These are phyloP conservation scores for Talaromyces sp. DNA, from an alignment of 2,329 filamentous ascomycete species.

Conservation along the genomic window DNA sequence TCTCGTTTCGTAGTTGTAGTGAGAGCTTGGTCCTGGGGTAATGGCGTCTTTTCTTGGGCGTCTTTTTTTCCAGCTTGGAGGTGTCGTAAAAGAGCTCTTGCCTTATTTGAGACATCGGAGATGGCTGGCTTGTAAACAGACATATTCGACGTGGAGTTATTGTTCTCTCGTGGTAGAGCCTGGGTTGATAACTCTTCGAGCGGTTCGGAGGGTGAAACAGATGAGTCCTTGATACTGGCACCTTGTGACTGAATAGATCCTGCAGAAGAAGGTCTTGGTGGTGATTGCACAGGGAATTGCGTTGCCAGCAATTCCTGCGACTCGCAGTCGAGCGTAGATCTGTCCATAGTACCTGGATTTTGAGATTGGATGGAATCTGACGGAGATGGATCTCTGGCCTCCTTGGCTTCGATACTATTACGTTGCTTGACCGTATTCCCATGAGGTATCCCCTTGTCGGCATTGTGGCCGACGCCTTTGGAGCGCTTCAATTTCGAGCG, in stretches of 20 bases:
- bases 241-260: slow-evolving; percentile 4
- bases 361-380: not conserved
- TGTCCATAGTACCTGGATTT: not conserved
- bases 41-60: not conserved
- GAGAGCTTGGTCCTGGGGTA: not conserved
- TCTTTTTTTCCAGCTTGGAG: not conserved
- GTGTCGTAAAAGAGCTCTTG: not conserved
- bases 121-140: not conserved
- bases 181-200: slow-evolving; percentile 3
- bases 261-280: slow-evolving; percentile 1
- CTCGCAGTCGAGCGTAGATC: not conserved
- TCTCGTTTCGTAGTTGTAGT: not conserved
- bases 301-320: slow-evolving; percentile 2
- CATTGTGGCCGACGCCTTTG: not conserved
- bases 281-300: not conserved
- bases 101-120: not conserved
- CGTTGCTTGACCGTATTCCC: not conserved
- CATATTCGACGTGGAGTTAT: not conserved
- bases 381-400: not conserved
- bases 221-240: not conserved
- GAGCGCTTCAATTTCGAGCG: not conserved
- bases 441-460: not conserved
- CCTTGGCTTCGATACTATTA: not conserved
- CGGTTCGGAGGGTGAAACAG: not conserved
- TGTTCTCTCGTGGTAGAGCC: not conserved